phyloP scores from a whole-genome alignment of 2,329 filamentous ascomycete genomes.

The Sphaerulina vaccinii region DNA sequence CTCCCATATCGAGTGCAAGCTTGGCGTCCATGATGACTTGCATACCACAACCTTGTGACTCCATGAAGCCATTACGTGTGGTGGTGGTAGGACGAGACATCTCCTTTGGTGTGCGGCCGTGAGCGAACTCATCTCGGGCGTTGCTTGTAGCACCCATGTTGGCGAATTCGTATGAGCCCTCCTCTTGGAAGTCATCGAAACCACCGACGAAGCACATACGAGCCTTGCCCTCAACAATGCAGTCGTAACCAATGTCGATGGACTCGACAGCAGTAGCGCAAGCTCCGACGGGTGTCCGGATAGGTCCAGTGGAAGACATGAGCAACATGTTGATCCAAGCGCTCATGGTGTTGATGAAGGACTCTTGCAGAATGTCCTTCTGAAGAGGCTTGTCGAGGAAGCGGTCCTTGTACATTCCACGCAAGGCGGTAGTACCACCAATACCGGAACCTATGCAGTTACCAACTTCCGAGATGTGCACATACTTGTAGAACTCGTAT shows the following conservation, averaged over 20 bases:
- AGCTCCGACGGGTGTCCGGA: slow-evolving; percentile 97
- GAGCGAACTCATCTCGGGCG: slow-evolving; percentile 90
- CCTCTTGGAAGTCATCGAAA: slow-evolving; percentile 98
- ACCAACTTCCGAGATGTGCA: slow-evolving; percentile 94
- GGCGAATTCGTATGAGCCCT: slow-evolving; percentile 98
- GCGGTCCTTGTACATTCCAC: slow-evolving; percentile 97
- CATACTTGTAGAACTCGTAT: slow-evolving; percentile 99
- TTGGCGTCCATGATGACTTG: slow-evolving; percentile 98
- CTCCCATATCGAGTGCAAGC: slow-evolving; percentile 95
- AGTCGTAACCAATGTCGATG: slow-evolving; percentile 95
- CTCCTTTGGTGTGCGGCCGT: slow-evolving; percentile 90
- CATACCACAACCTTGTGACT: slow-evolving; percentile 97
- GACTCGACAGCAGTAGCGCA: slow-evolving; percentile 98
- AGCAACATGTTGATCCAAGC: slow-evolving; percentile 99
- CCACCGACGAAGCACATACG: slow-evolving; percentile 96
- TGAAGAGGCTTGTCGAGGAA: slow-evolving; percentile 96
- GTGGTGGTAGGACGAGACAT: slow-evolving; percentile 98
- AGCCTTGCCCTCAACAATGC: slow-evolving; percentile 97
- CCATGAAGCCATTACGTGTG: slow-evolving; percentile 97
- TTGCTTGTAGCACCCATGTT: slow-evolving; percentile 99
- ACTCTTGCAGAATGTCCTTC: slow-evolving; percentile 98
- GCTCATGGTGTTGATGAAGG: slow-evolving; percentile 99
- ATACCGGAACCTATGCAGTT: slow-evolving; percentile 99
- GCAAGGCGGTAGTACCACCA: slow-evolving; percentile 86
- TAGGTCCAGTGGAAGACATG: slow-evolving; percentile 92